Conservation (phyloP, 2,329 filamentous ascomycete genomes). For the Lachnum nothofagi region DNA sequence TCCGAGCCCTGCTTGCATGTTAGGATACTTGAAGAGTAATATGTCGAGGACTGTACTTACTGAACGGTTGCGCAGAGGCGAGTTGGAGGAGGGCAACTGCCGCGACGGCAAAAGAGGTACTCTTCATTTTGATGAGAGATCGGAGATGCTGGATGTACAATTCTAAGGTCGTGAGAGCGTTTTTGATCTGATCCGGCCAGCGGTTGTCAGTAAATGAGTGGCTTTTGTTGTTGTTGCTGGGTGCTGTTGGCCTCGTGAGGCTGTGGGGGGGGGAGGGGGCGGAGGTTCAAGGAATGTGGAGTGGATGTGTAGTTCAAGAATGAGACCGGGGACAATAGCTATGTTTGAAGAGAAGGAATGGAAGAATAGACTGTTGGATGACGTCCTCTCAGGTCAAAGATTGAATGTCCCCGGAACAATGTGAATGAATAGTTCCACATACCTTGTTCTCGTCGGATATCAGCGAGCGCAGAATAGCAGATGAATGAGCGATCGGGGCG, state of each 20-base stretch:
- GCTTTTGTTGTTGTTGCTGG: background rate
- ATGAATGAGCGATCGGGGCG: conserved; percentile 1
- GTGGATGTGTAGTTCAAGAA: background rate
- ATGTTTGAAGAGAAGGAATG: background rate
- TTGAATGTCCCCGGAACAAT: background rate
- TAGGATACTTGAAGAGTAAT: background rate
- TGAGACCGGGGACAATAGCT: background rate
- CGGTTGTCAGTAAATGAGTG: conserved; percentile 16
- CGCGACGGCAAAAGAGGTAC: conserved; percentile 34
- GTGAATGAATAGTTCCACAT: background rate
- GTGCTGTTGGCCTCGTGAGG: background rate
- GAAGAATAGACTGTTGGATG: background rate
- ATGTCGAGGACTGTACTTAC: conserved; percentile 7
- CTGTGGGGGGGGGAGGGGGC: background rate
- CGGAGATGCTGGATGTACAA: conserved; percentile 7
- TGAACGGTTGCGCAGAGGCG: conserved; percentile 38
- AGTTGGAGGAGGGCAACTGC: conserved; percentile 38
- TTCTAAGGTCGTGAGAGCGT: conserved; percentile 15
- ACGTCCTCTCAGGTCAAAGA: background rate
- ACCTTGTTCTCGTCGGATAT: background rate
- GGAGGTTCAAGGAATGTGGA: background rate
- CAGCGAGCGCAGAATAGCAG: conserved; percentile 1
- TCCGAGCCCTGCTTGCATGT: conserved; percentile 5
- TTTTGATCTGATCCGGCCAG: conserved; percentile 16
- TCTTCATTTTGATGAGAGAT: conserved; percentile 40